phyloP scores from a whole-genome alignment of 495 filamentous ascomycete species.

The Hyphodiscus hymeniophilus region DNA sequence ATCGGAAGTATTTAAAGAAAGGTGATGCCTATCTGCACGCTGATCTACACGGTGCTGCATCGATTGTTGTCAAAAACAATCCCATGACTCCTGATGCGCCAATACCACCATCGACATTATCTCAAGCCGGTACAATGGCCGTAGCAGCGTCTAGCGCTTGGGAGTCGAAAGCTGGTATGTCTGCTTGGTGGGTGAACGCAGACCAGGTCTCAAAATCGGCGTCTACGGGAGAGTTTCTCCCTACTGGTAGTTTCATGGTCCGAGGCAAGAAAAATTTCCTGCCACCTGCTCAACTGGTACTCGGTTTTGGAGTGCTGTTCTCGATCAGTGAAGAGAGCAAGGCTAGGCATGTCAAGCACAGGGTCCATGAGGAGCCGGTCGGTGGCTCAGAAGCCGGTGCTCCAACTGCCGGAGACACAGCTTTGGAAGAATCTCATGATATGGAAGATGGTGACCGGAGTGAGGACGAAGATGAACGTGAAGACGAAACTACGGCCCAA shows the following conservation, averaged over 20 bases:
- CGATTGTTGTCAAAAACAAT: conserved; percentile 80
- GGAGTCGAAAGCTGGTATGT: conserved; percentile 94
- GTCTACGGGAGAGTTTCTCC: conserved; percentile 68
- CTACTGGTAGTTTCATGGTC: conserved; percentile 67
- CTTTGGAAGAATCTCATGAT: conserved; percentile 25
- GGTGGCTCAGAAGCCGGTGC: background rate
- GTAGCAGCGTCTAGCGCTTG: conserved; percentile 82
- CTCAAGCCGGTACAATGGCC: conserved; percentile 77
- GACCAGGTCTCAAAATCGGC: conserved; percentile 83
- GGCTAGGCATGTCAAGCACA: conserved; percentile 66
- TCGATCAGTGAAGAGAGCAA: conserved; percentile 85
- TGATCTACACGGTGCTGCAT: conserved; percentile 75
- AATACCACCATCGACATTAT: conserved; percentile 83
- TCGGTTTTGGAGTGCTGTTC: conserved; percentile 84
- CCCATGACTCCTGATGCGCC: conserved; percentile 65
- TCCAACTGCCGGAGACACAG: conserved; percentile 23
- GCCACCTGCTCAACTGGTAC: conserved; percentile 76
- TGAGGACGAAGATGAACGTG: conserved; percentile 19
- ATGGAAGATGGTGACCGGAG: conserved; percentile 25
- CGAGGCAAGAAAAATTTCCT: conserved; percentile 83
- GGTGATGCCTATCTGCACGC: conserved; percentile 90
- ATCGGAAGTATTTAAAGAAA: conserved; percentile 72
- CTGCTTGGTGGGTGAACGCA: conserved; percentile 85
- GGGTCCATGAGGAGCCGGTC: conserved; percentile 30
- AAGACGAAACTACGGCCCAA: conserved; percentile 23